Percentiles rank a stretch among this genome's conserved stretches.
These are phyloP conservation scores for Boletellus sp. DNA, from an alignment of 768 basidiomycete species.

Conservation along the genomic window DNA sequence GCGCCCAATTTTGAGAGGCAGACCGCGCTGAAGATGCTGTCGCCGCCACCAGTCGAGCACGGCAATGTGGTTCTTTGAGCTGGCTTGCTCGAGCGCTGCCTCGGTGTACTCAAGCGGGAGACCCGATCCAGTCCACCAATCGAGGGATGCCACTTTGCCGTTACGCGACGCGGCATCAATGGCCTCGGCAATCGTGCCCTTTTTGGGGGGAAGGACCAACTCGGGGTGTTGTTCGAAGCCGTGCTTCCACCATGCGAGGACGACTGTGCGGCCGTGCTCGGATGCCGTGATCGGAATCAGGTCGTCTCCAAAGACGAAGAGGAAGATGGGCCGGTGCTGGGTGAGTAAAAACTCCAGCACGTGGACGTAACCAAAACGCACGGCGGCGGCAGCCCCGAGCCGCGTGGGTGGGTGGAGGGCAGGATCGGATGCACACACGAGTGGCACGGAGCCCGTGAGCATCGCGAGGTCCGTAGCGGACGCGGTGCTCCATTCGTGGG, in stretches of 20 bases:
- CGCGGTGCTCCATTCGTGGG: conserved; percentile 70
- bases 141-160: conserved; percentile 68
- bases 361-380: conserved; percentile 73
- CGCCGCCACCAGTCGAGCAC: conserved; percentile 84
- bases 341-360: conserved; percentile 72
- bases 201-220: conserved; percentile 52
- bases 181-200: conserved; percentile 58
- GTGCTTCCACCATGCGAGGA: conserved; percentile 82
- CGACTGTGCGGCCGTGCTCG: conserved; percentile 62
- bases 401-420: conserved; percentile 58
- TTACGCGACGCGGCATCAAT: conserved; percentile 77
- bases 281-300: conserved; percentile 78
- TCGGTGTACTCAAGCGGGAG: conserved; percentile 73
- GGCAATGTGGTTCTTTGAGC: conserved; percentile 69
- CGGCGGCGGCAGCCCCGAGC: conserved; percentile 59
- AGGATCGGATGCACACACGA: conserved; percentile 60
- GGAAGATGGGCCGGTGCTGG: conserved; percentile 61
- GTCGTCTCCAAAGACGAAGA: conserved; percentile 59
- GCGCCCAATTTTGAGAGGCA: conserved; percentile 77
- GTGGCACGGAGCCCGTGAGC: conserved; percentile 56
- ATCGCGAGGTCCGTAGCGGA: conserved; percentile 68
- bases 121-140: conserved; percentile 77
- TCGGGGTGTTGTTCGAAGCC: conserved; percentile 58
- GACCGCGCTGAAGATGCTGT: conserved; percentile 43
- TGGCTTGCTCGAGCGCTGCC: conserved; percentile 74